Evolutionary conservation across 2,329 filamentous ascomycete species (phyloP), one percentile per base, ranked within the genome.

Genomic region (Tolypocladium capitatum): DNA sequence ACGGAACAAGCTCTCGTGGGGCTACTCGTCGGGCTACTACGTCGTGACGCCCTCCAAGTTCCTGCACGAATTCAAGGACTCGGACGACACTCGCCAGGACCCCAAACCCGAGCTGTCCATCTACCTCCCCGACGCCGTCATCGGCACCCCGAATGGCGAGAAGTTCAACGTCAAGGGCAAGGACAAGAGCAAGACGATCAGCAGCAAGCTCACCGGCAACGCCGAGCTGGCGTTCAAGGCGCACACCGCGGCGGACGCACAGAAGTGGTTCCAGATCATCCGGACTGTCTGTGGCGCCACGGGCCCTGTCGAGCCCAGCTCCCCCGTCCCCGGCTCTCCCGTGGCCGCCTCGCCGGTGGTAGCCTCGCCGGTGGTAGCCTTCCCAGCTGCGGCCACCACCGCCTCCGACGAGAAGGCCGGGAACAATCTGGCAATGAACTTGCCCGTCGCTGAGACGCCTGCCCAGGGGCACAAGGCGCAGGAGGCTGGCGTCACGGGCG

Each of bases 91-190:
- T 46, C 73, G 75, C 43, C 68, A 79, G 58, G 87, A 94, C 52
- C 87, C 88, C 10, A 74, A 77, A 48, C 91, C 92, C 0, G 91
- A 98, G 63, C 72, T 92, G 36, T 92, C 86, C 14, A 80, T 98
- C 55, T 97, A 91, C 66, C 80, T 98, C 1, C 90, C 92, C 11
- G 92, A 98, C 57, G 94, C 91, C 57, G 67, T 83, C 42, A 78
- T 97, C 49, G 87, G 89, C 49, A 60, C 68, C 1, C 76, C 78
- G 13, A 81, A 74, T 54, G 89, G 85, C 47, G 78, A 83, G 51
- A 96, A 94, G 67, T 97, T 98, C 75, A 87, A 81, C 60, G 75
- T 98, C 65, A 95, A 95, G 72, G 92, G 92, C 65, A 97, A 97
- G 67, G 90, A 98, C 63, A 80, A 83, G 48, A 84, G 83, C 59